Base-by-base conservation (phyloP, 2,329 filamentous ascomycete genomes). In the Aspergillus versicolor region DNA sequence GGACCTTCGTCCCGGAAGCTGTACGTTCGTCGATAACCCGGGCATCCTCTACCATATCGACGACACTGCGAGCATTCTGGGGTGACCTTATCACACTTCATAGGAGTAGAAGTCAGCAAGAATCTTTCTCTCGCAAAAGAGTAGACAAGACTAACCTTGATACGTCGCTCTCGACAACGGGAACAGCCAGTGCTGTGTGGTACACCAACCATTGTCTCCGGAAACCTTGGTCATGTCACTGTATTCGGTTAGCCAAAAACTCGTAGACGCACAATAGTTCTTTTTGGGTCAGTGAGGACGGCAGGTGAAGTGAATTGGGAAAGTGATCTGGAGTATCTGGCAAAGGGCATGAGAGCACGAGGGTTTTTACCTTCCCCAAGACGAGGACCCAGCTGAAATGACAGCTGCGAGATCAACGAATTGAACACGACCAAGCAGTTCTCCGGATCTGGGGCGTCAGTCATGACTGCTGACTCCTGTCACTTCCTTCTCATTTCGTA, bases 1-100 rank as follows among this genome's bases (percentile, higher is more conserved):
- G 67, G 68, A 5, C 73, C 66, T 61, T 76, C 73, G 56, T 76
- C 73, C 54, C 74, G 71, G 41, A 76, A 75, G 27, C 71, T 70
- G 45, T 73, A 67, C 27, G 67, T 69, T 19, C 69, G 64, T 30
- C 56, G 62, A 50, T 74, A 74, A 32, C 73, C 73, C 4, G 73
- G 73, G 59, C 73, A 75, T 22, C 67, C 61, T 13, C 67, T 68
- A 52, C 73, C 72, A 53, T 74, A 73, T 61, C 68, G 70, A 45
- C 63, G 65, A 46, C 73, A 75, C 61, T 74, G 73, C 6, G 68
- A 66, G 58, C 71, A 74, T 52, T 65, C 68, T 11, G 79, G 79
- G 11, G 70, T 73, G 21, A 61, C 67, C 64, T 80, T 73, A 63
- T 82, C 79, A 59, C 80, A 82, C 69, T 79, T 56, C 3, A 17